phyloP scores from a whole-genome alignment of 257 asterid species.

The Ocimum tenuiflorum region DNA sequence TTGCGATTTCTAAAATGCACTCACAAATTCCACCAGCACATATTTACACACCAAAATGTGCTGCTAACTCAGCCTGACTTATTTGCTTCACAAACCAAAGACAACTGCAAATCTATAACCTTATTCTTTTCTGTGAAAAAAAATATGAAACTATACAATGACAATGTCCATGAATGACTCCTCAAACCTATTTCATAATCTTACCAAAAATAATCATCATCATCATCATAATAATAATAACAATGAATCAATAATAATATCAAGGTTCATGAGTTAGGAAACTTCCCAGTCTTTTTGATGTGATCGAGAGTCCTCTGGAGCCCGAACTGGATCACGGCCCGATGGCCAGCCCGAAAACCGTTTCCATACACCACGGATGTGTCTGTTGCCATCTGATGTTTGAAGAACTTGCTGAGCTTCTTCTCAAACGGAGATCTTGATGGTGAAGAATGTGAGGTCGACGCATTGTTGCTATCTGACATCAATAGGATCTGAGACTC shows the following conservation, averaged over 20 bases:
- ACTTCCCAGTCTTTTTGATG: slow-evolving; percentile 62
- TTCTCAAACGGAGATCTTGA: slow-evolving; percentile 62
- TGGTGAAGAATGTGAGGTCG: slow-evolving; percentile 38
- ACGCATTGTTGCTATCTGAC: slow-evolving; percentile 34
- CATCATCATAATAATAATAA: too few relatives aligned
- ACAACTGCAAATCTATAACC: background rate
- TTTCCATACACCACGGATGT: slow-evolving; percentile 78
- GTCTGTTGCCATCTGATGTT: slow-evolving; percentile 87
- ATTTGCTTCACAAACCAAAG: background rate
- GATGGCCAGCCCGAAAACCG: slow-evolving; percentile 76
- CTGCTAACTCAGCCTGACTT: too few relatives aligned
- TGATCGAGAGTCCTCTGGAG: slow-evolving; percentile 66
- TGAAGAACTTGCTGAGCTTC: slow-evolving; percentile 68
- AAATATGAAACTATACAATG: slow-evolving; percentile 1
- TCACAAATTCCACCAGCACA: too few relatives aligned
- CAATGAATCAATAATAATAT: background rate
- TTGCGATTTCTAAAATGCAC: too few relatives aligned
- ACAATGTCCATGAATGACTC: background rate
- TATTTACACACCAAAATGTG: too few relatives aligned
- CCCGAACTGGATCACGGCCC: slow-evolving; percentile 67
- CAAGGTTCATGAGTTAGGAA: slow-evolving; percentile 47
- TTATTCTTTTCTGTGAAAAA: background rate
- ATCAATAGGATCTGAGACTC: slow-evolving; percentile 57
- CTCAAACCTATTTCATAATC: background rate
- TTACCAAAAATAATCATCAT: background rate